phyloP scores from a whole-genome alignment of 495 filamentous ascomycete genomes.

The Penicillium roqueforti region DNA sequence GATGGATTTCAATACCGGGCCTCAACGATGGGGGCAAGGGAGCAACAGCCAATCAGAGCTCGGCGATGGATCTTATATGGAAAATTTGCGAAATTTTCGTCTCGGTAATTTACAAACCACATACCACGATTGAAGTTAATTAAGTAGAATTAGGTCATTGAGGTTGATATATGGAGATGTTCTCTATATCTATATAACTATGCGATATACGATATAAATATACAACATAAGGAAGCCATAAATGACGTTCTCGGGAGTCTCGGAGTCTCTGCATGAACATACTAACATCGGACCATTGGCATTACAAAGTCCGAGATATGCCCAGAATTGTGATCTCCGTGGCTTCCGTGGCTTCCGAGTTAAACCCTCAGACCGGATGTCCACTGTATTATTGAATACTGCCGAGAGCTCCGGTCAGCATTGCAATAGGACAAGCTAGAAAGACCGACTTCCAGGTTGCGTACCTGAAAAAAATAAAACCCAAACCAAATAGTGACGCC shows the following conservation, averaged over 20 bases:
- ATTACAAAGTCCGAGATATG: slow-evolving; percentile 17
- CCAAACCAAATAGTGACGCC: slow-evolving; percentile 21
- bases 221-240: no score
- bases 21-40: slow-evolving; percentile 17
- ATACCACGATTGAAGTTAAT: no score
- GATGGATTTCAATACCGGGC: slow-evolving; percentile 14
- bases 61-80: slow-evolving; percentile 22
- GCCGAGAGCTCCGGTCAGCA: slow-evolving; percentile 2
- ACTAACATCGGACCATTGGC: slow-evolving; percentile 4
- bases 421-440: no score
- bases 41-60: slow-evolving; percentile 15
- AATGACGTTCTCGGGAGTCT: slow-evolving; percentile 1
- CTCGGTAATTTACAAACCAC: no score
- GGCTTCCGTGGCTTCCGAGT: slow-evolving; percentile 34
- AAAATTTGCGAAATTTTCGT: slow-evolving; percentile 22
- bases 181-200: no score
- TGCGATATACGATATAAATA: no score
- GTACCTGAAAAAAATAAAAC: neutral
- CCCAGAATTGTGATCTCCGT: slow-evolving; percentile 23
- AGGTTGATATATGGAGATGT: neutral
- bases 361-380: slow-evolving; percentile 9
- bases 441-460: no score
- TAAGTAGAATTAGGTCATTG: no score
- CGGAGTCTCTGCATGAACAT: slow-evolving; percentile 2
- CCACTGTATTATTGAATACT: slow-evolving; percentile 1